Evolutionary conservation across 2,329 filamentous ascomycete species (phyloP), one percentile per base, ranked within the genome.

Genomic region (Penicillium paneum): DNA sequence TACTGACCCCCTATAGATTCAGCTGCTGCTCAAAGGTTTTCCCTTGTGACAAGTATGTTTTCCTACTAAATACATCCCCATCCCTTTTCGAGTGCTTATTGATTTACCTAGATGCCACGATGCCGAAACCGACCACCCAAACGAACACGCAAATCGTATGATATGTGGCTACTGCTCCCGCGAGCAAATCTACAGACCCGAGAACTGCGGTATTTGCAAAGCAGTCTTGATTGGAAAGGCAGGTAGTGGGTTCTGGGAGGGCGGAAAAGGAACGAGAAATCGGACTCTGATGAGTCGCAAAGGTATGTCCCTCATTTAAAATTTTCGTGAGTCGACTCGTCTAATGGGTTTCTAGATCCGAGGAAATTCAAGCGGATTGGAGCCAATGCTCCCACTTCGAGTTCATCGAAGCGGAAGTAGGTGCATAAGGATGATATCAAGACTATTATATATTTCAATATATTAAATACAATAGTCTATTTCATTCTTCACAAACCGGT

Each of bases 131-230:
- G 85, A 88, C 47, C 90, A 95, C 74, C 76, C 82, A 8, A 86
- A 89, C 60, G 90, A 94, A 74, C 90, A 90, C 80, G 90, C 90
- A 8, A 90, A 87, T 65, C 79, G 89, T 45, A 94, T 94, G 89
- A 84, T 93, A 34, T 93, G 89, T 69, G 88, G 88, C 7, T 88
- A 82, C 76, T 90, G 90, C 72, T 90, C 87, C 59, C 79, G 90
- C 48, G 90, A 95, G 76, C 89, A 93, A 74, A 85, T 85, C 60
- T 95, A 90, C 72, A 78, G 85, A 21, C 85, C 88, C 1, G 88
- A 92, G 67, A 85, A 87, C 57, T 95, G 90, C 70, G 80, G 78
- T 1, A 84, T 90, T 65, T 95, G 90, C 67, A 87, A 86, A 45
- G 78, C 85, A 32, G 82, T 80, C 46, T 81, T 94, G 12, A 80